Conservation (phyloP, 306 rosid genomes). For the Prunus mira region DNA sequence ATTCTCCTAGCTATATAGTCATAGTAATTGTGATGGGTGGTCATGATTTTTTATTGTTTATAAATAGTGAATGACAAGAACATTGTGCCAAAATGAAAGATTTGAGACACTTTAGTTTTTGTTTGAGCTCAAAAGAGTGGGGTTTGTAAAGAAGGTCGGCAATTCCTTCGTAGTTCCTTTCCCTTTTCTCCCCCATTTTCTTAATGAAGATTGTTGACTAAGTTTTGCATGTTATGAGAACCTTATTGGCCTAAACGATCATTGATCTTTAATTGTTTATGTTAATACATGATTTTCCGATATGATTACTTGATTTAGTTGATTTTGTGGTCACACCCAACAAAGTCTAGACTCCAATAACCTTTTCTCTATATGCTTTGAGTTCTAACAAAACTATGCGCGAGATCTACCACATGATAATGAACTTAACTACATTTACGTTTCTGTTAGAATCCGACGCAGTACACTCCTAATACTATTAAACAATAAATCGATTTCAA, state of each 20-base stretch:
- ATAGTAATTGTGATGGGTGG: background rate
- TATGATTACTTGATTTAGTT: no score
- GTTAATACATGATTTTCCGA: background rate
- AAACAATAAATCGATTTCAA: background rate
- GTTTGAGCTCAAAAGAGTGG: background rate
- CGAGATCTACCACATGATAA: no score
- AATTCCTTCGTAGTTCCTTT: background rate
- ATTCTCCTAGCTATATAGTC: background rate
- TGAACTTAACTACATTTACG: no score
- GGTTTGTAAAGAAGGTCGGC: background rate
- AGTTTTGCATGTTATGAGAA: slow-evolving; percentile 9
- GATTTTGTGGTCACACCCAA: background rate
- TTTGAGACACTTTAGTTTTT: background rate
- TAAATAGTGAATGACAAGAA: background rate
- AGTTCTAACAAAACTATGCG: no score
- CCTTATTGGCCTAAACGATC: slow-evolving; percentile 11
- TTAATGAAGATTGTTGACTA: background rate
- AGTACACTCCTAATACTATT: background rate
- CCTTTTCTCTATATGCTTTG: background rate
- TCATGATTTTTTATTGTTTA: background rate
- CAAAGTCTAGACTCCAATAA: background rate
- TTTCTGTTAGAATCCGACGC: background rate
- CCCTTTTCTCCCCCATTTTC: background rate
- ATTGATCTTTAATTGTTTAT: background rate
- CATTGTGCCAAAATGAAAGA: background rate